These are phyloP conservation scores for Platismatia glauca DNA, from an alignment of 495 filamentous ascomycete species.

Conservation along the genomic window DNA sequence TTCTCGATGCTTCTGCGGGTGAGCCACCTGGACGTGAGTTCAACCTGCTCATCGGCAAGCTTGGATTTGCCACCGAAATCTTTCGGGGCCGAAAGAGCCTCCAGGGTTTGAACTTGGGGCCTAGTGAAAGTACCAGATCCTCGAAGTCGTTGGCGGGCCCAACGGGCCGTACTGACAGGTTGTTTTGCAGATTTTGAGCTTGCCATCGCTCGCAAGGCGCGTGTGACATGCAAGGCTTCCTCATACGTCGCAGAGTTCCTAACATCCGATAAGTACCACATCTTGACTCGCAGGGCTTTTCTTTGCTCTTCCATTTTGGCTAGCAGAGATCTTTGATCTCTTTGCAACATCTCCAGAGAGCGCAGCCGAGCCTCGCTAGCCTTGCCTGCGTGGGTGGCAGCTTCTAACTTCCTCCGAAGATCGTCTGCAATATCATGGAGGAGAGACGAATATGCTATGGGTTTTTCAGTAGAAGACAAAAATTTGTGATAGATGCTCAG, in stretches of 20 bases:
- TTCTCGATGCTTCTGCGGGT: constrained; percentile 76
- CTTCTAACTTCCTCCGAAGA: constrained; percentile 3
- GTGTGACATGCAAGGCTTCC: constrained; percentile 75
- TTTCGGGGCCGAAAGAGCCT: constrained; percentile 71
- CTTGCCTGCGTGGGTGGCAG: neutral
- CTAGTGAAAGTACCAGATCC: constrained; percentile 28
- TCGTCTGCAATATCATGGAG: constrained; percentile 6
- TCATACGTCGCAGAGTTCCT: constrained; percentile 85
- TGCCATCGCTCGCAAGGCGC: constrained; percentile 85
- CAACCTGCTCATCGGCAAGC: constrained; percentile 89
- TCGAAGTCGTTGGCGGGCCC: constrained; percentile 23
- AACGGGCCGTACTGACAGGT: constrained; percentile 26
- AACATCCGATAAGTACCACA: constrained; percentile 98
- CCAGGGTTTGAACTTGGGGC: constrained; percentile 73
- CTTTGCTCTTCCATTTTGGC: constrained; percentile 3
- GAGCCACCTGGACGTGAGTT: constrained; percentile 78
- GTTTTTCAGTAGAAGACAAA: neutral
- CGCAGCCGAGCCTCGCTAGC: constrained; percentile 6
- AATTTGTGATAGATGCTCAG: constrained; percentile 8
- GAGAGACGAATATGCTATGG: neutral
- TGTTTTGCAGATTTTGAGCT: constrained; percentile 41
- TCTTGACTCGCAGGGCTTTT: constrained; percentile 75
- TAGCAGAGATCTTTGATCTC: constrained; percentile 34
- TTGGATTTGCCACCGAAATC: constrained; percentile 90
- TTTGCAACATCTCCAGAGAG: constrained; percentile 10